Conservation (phyloP, 192 early-diverging fungal species). For the Entomortierella chlamydospora region DNA sequence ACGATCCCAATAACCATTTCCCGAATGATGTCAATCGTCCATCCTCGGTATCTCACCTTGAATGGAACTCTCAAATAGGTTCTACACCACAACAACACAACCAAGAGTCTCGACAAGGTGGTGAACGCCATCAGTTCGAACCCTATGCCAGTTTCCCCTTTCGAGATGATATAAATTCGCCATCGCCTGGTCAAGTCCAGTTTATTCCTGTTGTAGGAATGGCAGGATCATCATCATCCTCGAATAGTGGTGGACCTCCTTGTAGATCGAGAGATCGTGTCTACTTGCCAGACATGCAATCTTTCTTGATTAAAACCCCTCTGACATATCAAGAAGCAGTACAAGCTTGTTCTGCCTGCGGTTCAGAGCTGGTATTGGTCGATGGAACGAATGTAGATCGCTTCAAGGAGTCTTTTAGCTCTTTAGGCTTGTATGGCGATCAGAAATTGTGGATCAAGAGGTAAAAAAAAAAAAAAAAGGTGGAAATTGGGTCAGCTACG, state of each 20-base stretch:
- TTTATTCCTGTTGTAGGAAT: neutral
- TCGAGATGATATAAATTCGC: constrained; percentile 1
- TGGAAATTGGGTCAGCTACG: no score
- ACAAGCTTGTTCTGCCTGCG: constrained; percentile 38
- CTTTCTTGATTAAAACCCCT: constrained; percentile 31
- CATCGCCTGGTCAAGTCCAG: neutral
- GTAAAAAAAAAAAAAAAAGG: constrained; percentile 9
- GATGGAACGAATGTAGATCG: constrained; percentile 47
- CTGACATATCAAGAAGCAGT: constrained; percentile 34
- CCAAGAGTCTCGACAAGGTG: constrained; percentile 8
- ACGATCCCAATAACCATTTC: constrained; percentile 12
- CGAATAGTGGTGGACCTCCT: neutral
- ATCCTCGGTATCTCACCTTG: constrained; percentile 15
- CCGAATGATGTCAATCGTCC: neutral
- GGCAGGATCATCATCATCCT: no score
- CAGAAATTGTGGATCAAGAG: constrained; percentile 48
- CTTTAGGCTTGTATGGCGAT: constrained; percentile 36
- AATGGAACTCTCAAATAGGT: constrained; percentile 51
- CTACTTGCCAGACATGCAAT: constrained; percentile 47
- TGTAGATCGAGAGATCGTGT: constrained; percentile 36
- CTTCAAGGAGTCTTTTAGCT: constrained; percentile 33
- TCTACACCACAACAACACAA: neutral
- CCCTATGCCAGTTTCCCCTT: constrained; percentile 21
- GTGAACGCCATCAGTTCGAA: neutral
- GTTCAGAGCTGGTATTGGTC: constrained; percentile 40